A percentile compares a stretch with the other conserved stretches of the same genome.
Conservation (phyloP, 2,329 filamentous ascomycete genomes). For the Ophiostoma montium region DNA sequence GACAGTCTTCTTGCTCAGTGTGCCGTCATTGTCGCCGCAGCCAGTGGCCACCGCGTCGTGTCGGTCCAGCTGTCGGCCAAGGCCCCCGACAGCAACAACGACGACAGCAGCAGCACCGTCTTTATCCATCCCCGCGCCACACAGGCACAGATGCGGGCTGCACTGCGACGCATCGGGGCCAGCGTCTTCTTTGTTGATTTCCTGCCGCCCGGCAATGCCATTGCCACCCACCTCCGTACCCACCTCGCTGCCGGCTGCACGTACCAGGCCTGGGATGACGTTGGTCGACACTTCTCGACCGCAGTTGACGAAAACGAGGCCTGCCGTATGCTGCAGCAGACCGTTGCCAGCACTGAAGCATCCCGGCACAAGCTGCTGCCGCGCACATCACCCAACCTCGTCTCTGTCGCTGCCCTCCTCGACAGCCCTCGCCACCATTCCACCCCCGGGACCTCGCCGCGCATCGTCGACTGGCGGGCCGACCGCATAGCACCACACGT, state of each 20-base stretch:
- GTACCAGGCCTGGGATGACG: neutral
- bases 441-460: neutral
- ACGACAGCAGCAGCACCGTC: neutral
- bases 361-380: neutral
- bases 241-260: conserved; percentile 13
- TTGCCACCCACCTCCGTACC: conserved; percentile 17
- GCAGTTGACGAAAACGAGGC: neutral
- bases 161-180: neutral
- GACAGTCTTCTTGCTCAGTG: conserved; percentile 19
- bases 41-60: neutral
- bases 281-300: neutral
- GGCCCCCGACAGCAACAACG: too few relatives aligned
- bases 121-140: conserved; percentile 8
- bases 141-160: neutral
- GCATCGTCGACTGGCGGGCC: conserved; percentile 25
- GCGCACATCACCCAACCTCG: neutral
- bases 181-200: conserved; percentile 22
- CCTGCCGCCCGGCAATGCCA: conserved; percentile 14
- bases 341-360: neutral
- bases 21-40: conserved; percentile 9
- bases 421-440: neutral
- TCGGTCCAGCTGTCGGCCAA: neutral
- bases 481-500: conserved; percentile 18
- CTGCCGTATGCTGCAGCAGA: neutral
- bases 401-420: neutral